Evolutionary conservation across 169 alveolate species (phyloP), one percentile per base, ranked within the genome.

Genomic region (Eimeria zaria): DNA sequence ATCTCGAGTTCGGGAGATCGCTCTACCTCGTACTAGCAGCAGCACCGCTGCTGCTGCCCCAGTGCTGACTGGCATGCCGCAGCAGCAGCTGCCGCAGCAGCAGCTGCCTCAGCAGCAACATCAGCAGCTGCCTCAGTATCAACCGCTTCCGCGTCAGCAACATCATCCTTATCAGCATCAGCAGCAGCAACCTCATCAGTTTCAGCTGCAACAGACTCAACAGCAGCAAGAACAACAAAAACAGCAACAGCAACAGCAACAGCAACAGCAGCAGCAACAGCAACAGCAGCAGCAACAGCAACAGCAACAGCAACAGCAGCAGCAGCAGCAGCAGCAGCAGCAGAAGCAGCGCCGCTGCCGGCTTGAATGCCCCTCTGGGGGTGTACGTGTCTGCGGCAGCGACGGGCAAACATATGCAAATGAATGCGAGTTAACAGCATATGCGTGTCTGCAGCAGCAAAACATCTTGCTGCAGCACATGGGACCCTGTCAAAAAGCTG

Each of bases 331-430:
- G 89, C 69, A 44, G 69, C 71, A 80, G 89, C 73, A 30, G 71
- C 18, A 48, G 89, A 46, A 80, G 89, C 64, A 80, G 46, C 69
- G 48, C 44, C 39, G 89, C 20, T 80, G 89, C 69, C 16, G 89
- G 44, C 4, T 80, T 5, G 53, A 80, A 20, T 80, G 89, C 53
- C 89, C 89, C n/a, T 80, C 89, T 9, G 89, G 89, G 48, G 89
- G 89, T 36, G 89, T 80, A 5, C 16, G 89, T 0, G 89, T 80
- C 14, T 80, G 89, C 71, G 89, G 89, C 64, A 80, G 73, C 73
- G 89, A 80, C 53, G 89, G 89, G 73, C 89, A 80, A n/a, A 80
- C 89, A 9, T 80, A 80, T n/a, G 89, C 89, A n/a, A 80, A 80
- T 71, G 89, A 48, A 44, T 80, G 89, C 89, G 89, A 80, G 44